phyloP scores from a whole-genome alignment of 345 rosid genomes.

The Populus alba region DNA sequence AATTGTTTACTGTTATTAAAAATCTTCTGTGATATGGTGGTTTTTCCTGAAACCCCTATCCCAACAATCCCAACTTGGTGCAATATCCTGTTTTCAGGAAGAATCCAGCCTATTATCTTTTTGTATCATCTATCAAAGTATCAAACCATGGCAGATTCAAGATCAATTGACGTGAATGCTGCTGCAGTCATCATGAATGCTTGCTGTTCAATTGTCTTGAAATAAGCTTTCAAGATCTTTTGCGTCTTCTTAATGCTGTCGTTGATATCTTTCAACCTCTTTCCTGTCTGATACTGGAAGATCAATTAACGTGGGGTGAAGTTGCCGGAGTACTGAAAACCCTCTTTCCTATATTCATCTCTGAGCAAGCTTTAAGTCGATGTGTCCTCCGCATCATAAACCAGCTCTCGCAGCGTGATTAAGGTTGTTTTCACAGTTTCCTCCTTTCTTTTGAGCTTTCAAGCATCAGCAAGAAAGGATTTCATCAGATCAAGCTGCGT shows the following conservation, averaged over 20 bases:
- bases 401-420: background rate
- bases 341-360: background rate
- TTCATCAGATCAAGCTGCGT: slow-evolving; percentile 2
- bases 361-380: background rate
- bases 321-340: background rate
- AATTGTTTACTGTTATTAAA: slow-evolving; percentile 15
- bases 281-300: background rate
- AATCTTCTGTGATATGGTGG: slow-evolving; percentile 29
- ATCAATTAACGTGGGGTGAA: background rate
- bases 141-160: slow-evolving; percentile 22
- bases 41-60: slow-evolving; percentile 35
- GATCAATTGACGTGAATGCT: background rate
- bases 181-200: background rate
- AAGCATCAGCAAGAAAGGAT: slow-evolving; percentile 10
- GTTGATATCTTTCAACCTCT: background rate
- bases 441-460: slow-evolving; percentile 4
- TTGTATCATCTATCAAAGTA: slow-evolving; percentile 17
- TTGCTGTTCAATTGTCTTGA: slow-evolving; percentile 7
- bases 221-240: background rate
- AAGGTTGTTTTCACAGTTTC: slow-evolving; percentile 2
- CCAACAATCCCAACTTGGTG: slow-evolving; percentile 27
- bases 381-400: slow-evolving; percentile 2
- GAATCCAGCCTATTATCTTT: slow-evolving; percentile 30
- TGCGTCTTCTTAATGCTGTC: slow-evolving; percentile 1
- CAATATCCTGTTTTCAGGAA: slow-evolving; percentile 4